These are phyloP conservation scores for Stephanodiscus minutulus DNA, from an alignment of 108 stramenopile genomes.

Conservation along the genomic window DNA sequence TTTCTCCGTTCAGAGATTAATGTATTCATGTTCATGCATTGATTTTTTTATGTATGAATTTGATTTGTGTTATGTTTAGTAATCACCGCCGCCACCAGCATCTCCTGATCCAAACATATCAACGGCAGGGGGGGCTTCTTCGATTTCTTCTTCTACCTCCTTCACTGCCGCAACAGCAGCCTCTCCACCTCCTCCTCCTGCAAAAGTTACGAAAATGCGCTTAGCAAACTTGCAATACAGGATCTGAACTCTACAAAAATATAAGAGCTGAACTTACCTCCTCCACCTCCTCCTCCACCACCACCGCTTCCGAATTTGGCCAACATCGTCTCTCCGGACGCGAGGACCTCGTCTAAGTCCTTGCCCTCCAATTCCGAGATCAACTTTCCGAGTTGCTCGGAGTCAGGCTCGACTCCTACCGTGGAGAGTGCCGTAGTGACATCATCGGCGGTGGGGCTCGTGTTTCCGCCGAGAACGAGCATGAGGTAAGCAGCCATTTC, in stretches of 20 bases:
- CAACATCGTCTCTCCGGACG: conserved; percentile 79
- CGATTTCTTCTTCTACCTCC: conserved; percentile 72
- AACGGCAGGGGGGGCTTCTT: conserved; percentile 65
- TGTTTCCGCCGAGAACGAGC: conserved; percentile 94
- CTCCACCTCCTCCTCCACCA: conserved; percentile 85
- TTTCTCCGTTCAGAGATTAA: neutral
- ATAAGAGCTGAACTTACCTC: conserved; percentile 14
- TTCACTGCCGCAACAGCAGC: conserved; percentile 55
- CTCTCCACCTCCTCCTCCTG: conserved; percentile 63
- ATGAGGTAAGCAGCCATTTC: conserved; percentile 96
- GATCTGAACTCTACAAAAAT: neutral
- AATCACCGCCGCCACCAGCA: conserved; percentile 74
- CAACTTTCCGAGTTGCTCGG: conserved; percentile 62
- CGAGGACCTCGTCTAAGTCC: conserved; percentile 88
- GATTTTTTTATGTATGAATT: neutral
- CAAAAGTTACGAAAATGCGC: neutral
- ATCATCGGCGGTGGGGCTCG: conserved; percentile 90
- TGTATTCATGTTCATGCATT: neutral
- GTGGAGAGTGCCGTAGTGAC: conserved; percentile 86
- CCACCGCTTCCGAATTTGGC: conserved; percentile 96
- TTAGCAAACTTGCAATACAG: neutral
- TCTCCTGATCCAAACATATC: conserved; percentile 79
- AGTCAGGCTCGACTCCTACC: conserved; percentile 92
- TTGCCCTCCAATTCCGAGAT: conserved; percentile 94
- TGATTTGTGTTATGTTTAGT: conserved; percentile 44